These are phyloP conservation scores for Cladosporium cucumerinum DNA, from an alignment of 2,329 filamentous ascomycete species.

Conservation along the genomic window DNA sequence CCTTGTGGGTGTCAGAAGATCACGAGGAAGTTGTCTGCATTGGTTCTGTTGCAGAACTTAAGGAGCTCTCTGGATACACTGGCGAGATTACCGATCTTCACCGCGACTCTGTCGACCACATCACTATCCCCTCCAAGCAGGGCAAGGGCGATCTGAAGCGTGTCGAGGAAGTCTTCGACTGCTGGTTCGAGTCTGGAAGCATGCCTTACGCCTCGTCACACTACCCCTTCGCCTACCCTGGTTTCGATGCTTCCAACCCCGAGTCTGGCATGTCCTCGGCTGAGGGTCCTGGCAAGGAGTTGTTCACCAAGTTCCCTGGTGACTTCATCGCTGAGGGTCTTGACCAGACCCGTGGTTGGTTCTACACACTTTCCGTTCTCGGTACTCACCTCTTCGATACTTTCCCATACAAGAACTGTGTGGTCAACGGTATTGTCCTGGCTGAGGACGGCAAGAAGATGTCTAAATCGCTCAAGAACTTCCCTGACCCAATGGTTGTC, in stretches of 20 bases:
- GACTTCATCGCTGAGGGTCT: slow-evolving; percentile 93
- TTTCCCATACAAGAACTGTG: slow-evolving; percentile 88
- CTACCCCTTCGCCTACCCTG: slow-evolving; percentile 87
- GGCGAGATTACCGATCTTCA: slow-evolving; percentile 84
- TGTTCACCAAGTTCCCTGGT: slow-evolving; percentile 78
- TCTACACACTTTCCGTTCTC: slow-evolving; percentile 86
- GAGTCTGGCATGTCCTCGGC: slow-evolving; percentile 29
- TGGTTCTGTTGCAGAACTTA: slow-evolving; percentile 80
- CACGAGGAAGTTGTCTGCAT: slow-evolving; percentile 81
- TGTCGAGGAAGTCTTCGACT: slow-evolving; percentile 88
- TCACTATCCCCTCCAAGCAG: slow-evolving; percentile 86
- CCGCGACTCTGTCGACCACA: slow-evolving; percentile 87
- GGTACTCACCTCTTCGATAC: slow-evolving; percentile 83
- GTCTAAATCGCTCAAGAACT: slow-evolving; percentile 96
- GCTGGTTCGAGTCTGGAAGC: slow-evolving; percentile 93
- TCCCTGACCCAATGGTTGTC: slow-evolving; percentile 78
- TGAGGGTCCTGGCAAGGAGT: slow-evolving; percentile 47
- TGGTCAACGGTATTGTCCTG: slow-evolving; percentile 93
- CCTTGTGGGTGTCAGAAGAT: slow-evolving; percentile 88
- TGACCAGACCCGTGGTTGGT: slow-evolving; percentile 95
- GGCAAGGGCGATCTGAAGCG: slow-evolving; percentile 80
- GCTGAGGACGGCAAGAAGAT: slow-evolving; percentile 98
- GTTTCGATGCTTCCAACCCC: slow-evolving; percentile 39
- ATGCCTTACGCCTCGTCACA: slow-evolving; percentile 93
- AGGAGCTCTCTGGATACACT: slow-evolving; percentile 78